phyloP scores from a whole-genome alignment of 2,329 filamentous ascomycete genomes.

The Rachicladosporium sp. region DNA sequence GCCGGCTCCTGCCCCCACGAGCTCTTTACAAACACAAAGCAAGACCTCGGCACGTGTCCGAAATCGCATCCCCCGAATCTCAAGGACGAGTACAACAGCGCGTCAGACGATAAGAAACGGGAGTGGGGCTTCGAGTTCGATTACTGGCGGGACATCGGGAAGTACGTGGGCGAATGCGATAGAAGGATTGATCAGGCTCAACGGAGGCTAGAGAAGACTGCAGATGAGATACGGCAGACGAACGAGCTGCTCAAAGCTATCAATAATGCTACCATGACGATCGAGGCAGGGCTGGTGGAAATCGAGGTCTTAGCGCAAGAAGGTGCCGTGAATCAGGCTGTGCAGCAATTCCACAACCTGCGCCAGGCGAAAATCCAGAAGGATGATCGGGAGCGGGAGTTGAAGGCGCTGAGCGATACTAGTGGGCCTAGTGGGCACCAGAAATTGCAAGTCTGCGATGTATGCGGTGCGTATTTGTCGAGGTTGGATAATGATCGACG shows the following conservation, averaged over 20 bases:
- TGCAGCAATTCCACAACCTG: conserved; percentile 80
- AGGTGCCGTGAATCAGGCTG: conserved; percentile 65
- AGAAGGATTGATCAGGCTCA: conserved; percentile 83
- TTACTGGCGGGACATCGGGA: conserved; percentile 89
- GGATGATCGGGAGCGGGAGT: conserved; percentile 70
- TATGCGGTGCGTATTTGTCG: conserved; percentile 89
- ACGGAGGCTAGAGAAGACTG: conserved; percentile 85
- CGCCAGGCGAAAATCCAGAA: conserved; percentile 70
- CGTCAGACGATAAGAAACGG: conserved; percentile 58
- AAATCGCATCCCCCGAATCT: conserved; percentile 80
- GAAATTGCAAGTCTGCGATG: conserved; percentile 96
- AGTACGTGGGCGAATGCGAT: conserved; percentile 96
- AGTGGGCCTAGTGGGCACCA: conserved; percentile 89
- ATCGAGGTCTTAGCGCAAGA: conserved; percentile 74
- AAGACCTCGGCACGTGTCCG: conserved; percentile 82
- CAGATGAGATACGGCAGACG: conserved; percentile 92
- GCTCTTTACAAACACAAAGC: conserved; percentile 98
- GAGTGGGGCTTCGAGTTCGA: conserved; percentile 89
- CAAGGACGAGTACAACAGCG: conserved; percentile 75
- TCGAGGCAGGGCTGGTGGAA: conserved; percentile 73
- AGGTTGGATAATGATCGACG: conserved; percentile 88
- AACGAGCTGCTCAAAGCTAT: conserved; percentile 82
- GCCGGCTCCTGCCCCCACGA: conserved; percentile 93
- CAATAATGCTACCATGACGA: conserved; percentile 62
- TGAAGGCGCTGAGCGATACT: conserved; percentile 84